phyloP scores from a whole-genome alignment of 2,329 filamentous ascomycete species.

The Claviceps sorghi region DNA sequence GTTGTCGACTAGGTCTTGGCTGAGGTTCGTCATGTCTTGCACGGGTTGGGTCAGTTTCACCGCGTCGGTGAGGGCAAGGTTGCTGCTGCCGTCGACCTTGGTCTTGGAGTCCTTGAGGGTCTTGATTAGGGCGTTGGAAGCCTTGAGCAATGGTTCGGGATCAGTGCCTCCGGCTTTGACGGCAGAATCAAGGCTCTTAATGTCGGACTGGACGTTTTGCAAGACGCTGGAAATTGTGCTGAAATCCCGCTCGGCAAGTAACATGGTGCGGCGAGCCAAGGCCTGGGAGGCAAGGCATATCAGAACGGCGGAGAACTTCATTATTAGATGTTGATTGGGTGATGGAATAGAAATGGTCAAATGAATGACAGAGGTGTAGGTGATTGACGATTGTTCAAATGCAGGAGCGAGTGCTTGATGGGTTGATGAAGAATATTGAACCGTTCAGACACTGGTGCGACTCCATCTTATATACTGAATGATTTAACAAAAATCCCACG shows the following conservation, averaged over 20 bases:
- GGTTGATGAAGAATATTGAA: neutral
- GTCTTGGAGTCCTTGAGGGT: slow-evolving; percentile 8
- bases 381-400: neutral
- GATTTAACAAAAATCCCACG: neutral
- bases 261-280: neutral
- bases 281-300: neutral
- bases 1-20: slow-evolving; percentile 11
- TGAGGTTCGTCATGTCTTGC: slow-evolving; percentile 11
- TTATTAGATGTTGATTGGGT: neutral
- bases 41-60: slow-evolving; percentile 6
- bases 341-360: neutral
- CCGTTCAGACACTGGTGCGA: neutral
- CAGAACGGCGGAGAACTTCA: neutral
- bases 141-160: slow-evolving; percentile 7
- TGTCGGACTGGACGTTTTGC: slow-evolving; percentile 3
- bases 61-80: slow-evolving; percentile 7
- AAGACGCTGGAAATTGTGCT: slow-evolving; percentile 6
- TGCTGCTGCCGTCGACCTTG: slow-evolving; percentile 5
- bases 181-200: slow-evolving; percentile 10
- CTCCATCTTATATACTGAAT: neutral
- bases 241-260: slow-evolving; percentile 3
- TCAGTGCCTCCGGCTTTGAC: slow-evolving; percentile 11
- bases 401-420: neutral
- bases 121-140: slow-evolving; percentile 9
- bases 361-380: neutral